Evolutionary conservation across 768 basidiomycete genomes (phyloP).

Genomic region (Macrocybe gigantea): DNA sequence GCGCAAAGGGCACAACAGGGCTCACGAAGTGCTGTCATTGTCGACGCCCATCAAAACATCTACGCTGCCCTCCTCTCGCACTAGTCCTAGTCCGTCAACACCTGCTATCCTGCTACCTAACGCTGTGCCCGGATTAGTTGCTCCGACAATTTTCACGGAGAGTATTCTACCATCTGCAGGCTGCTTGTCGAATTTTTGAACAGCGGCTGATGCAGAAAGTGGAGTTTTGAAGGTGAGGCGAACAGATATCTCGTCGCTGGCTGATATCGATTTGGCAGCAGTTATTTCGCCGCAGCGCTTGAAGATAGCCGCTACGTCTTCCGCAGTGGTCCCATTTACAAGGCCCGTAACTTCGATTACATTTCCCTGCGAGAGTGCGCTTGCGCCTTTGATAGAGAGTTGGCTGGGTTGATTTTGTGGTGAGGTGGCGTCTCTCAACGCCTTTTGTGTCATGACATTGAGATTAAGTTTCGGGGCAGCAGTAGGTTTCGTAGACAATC

Average conservation of each 20-base stretch:
- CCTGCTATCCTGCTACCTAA: constrained; percentile 57
- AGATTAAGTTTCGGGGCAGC: constrained; percentile 46
- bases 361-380: constrained; percentile 44
- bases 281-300: constrained; percentile 69
- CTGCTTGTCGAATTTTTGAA: constrained; percentile 72
- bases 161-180: constrained; percentile 78
- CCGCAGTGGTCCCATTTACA: constrained; percentile 71
- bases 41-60: constrained; percentile 55
- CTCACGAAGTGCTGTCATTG: constrained; percentile 51
- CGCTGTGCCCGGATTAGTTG: constrained; percentile 39
- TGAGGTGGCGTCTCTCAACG: constrained; percentile 55
- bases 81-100: constrained; percentile 43
- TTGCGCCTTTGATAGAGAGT: constrained; percentile 68
- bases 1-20: constrained; percentile 7
- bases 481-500: constrained; percentile 39
- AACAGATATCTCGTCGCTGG: constrained; percentile 44
- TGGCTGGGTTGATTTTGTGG: constrained; percentile 15
- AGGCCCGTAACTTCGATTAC: constrained; percentile 73
- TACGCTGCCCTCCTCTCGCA: constrained; percentile 47
- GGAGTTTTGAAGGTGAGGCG: constrained; percentile 69
- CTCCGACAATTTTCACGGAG: constrained; percentile 57
- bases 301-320: constrained; percentile 84
- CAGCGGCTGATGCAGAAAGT: constrained; percentile 56
- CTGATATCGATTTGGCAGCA: constrained; percentile 32
- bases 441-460: constrained; percentile 49